Evolutionary conservation across 768 basidiomycete species (phyloP), one percentile per base, ranked within the genome.

Genomic region (Solioccasus polychromus): DNA sequence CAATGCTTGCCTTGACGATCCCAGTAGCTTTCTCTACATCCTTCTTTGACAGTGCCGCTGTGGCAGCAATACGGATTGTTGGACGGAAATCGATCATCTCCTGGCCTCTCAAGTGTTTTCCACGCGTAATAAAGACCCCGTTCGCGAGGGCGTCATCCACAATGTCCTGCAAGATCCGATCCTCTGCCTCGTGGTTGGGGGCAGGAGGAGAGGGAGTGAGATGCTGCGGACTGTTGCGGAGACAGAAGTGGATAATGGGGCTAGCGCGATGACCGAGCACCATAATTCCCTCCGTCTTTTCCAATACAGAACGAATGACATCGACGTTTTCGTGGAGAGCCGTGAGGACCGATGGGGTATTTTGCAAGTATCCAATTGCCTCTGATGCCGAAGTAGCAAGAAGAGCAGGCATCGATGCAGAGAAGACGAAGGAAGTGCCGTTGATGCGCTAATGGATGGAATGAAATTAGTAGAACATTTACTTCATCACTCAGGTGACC

Each of bases 361-460:
- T 79, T 35, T 79, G 78, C 40, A 98, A 73, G 52, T 88, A 80
- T 57, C 82, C 79, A 66, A 97, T 88, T 6, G 83, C 91, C 57
- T 92, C 85, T 0, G 90, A 93, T 2, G 83, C 90, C 54, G 85
- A 82, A 52, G 92, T 92, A 17, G 91, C 83, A 30, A 98, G 82
- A 34, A 94, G 76, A 3, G 91, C 80, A 0, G 96, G 96, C 72
- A 95, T 83, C 3, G 95, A 83, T 15, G 96, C 96, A 1, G 95
- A 96, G 73, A 92, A 99, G 48, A 99, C 92, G 63, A 92, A 95
- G 0, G 92, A 83, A 4, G 92, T 84, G 14, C 90, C 92, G 63
- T 98, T 98, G 77, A 95, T 96, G 36, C 92, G 92, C 81, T 96
- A 58, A 26, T 15, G 26, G 20, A 38, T 10, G 1, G n/a, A 47